Evolutionary conservation across 2,329 filamentous ascomycete species (phyloP).

Genomic region (Xylariales sp.): DNA sequence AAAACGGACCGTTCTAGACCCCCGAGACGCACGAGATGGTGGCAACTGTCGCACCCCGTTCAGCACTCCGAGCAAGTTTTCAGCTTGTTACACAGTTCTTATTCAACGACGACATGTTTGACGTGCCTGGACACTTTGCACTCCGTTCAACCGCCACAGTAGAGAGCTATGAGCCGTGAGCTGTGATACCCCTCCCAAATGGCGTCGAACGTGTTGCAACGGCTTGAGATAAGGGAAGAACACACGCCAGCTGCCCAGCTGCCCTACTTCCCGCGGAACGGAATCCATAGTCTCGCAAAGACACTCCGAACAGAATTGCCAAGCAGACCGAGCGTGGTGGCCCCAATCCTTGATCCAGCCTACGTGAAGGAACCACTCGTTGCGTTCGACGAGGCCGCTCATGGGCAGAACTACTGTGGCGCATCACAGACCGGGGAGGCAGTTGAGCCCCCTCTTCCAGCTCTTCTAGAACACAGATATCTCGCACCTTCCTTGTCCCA

Average conservation of each 20-base stretch:
- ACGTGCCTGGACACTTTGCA: too few species aligned
- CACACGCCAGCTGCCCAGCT: neutral
- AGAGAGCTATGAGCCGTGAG: too few species aligned
- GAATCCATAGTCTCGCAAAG: neutral
- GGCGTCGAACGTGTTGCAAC: too few species aligned
- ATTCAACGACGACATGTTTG: too few species aligned
- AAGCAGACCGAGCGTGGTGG: neutral
- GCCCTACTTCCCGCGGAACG: slow-evolving; percentile 1
- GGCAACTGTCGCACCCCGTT: too few species aligned
- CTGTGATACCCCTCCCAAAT: too few species aligned
- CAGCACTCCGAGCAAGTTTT: too few species aligned
- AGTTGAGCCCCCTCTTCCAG: neutral
- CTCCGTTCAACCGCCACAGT: too few species aligned
- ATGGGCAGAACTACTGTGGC: neutral
- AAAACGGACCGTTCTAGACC: too few species aligned
- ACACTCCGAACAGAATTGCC: slow-evolving; percentile 1
- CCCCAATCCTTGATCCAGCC: slow-evolving; percentile 2
- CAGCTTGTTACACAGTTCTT: too few species aligned
- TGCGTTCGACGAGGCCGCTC: neutral
- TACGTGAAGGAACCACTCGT: neutral
- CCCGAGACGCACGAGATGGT: too few species aligned
- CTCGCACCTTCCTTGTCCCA: slow-evolving; percentile 3
- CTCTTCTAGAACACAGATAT: neutral
- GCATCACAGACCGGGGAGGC: neutral
- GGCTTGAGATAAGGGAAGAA: too few species aligned